Base-by-base conservation (phyloP, 2,329 filamentous ascomycete genomes). In the Achaetomium macrosporum region DNA sequence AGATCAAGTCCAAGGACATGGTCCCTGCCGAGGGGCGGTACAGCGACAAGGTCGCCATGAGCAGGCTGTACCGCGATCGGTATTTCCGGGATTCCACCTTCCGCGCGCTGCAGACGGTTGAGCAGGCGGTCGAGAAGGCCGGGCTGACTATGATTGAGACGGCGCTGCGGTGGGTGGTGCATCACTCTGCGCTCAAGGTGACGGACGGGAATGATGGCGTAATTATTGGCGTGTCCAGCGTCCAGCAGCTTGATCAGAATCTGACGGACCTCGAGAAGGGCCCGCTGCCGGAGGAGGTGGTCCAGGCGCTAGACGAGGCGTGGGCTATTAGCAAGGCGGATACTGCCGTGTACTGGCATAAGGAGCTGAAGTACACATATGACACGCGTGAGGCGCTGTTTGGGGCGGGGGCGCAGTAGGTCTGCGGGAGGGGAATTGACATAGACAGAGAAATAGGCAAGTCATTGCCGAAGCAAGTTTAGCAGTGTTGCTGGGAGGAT, bases 251-350 rank as follows among this genome's bases (percentile, higher is more conserved):
- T 25, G 69, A 75, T 53, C 65, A 70, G 51, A 81, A 81, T 53
- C 58, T 81, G 42, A 66, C 71, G 36, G 68, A 70, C 46, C 60
- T 82, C 5, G 73, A 79, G 61, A 76, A 76, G 74, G 83, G 85
- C 0, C 85, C 85, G 0, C 66, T 92, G 51, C 86, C 87, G 0
- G 78, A 86, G 5, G 86, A 88, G 40, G 81, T 91, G 13, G 75
- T 91, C 8, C 70, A 83, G 62, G 80, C 77, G 12, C 72, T 95
- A 53, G 88, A 95, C 61, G 73, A 88, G 68, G 89, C 87, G 3
- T 95, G 90, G 90, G 58, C 76, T 61, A 73, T 85, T n/a, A 73
- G 79, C 12, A 91, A 90, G 72, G 58, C 69, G 2, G 76, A 80
- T 33, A 72, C 74, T 10, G 57, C 70, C 7, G 69, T 72, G 46